Conservation (phyloP, 768 basidiomycete species). For the Calocybe cyanea region DNA sequence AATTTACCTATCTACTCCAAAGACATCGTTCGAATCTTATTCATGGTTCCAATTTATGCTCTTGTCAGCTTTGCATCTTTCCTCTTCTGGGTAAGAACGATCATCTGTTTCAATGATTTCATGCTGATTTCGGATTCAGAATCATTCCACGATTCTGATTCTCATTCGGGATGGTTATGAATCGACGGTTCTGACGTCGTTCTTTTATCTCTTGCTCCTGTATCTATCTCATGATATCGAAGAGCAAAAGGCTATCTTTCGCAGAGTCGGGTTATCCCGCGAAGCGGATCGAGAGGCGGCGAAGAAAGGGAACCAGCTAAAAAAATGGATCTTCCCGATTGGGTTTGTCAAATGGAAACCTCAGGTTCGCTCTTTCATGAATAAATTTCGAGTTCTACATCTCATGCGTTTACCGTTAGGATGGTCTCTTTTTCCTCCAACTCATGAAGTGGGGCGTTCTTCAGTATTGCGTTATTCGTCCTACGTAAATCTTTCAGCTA, state of each 20-base stretch:
- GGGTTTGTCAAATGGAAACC: conserved; percentile 62
- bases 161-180: conserved; percentile 75
- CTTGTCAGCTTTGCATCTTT: conserved; percentile 64
- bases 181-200: conserved; percentile 68
- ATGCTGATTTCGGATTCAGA: conserved; percentile 28
- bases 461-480: conserved; percentile 68
- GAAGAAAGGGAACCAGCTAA: conserved; percentile 39
- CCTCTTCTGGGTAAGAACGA: conserved; percentile 57
- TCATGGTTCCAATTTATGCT: conserved; percentile 79
- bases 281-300: conserved; percentile 43
- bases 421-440: conserved; percentile 67
- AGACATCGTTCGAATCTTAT: conserved; percentile 72
- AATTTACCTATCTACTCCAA: neutral
- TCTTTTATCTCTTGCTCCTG: conserved; percentile 73
- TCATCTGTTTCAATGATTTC: neutral
- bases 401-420: conserved; percentile 29
- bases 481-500: conserved; percentile 34
- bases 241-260: conserved; percentile 59
- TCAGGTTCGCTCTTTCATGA: conserved; percentile 31
- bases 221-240: conserved; percentile 63
- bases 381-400: neutral
- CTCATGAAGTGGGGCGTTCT: conserved; percentile 76
- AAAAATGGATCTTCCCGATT: conserved; percentile 71
- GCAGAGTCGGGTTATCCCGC: conserved; percentile 54
- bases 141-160: conserved; percentile 65